Base-by-base conservation (phyloP, 129 eudicot species). In the Scalesia atractyloides region DNA sequence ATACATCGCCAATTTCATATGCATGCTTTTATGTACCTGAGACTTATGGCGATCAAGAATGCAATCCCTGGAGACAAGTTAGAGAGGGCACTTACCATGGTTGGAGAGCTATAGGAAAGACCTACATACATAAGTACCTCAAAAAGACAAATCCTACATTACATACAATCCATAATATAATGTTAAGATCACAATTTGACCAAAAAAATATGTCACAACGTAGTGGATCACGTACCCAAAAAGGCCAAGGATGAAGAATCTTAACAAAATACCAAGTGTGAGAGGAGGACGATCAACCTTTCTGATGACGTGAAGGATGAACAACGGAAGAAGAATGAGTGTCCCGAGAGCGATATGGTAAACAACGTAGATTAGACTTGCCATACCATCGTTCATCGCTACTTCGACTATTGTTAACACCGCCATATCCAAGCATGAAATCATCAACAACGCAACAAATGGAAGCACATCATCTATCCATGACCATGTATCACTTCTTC, bases 221-320 rank as follows among this genome's bases (percentile, higher is more conserved):
- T n/a, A 34, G 11, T 48, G 11, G 15, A 66, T 61, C 1, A 59
- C 70, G 73, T 77, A 84, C 88, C 88, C 85, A 4, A 84, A n/a
- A 36, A 84, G 76, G 54, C 83, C 83, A 57, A 84, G 85, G 33
- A 73, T 48, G 60, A 84, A 84, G 65, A 81, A 78, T 72, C 66
- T 84, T 70, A 14, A 69, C 9, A 84, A 73, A 67, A 81, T 70
- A 37, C 66, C 37, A 53, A 73, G 69, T 48, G 65, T 73, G 54
- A 81, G 63, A 0, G 79, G 64, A 62, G 79, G 88, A 43, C 68
- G 75, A 3, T 62, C 15, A 39, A 22, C 30, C 12, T 54, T 75
- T 65, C 88, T 84, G 59, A 64, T n/a, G 67, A 37, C 50, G n/a
- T 51, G 74, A 22, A 64, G 15, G 56, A 83, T 68, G 79, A 76